Base-by-base conservation (phyloP, 345 rosid genomes). In the Sonneratia caseolaris region DNA sequence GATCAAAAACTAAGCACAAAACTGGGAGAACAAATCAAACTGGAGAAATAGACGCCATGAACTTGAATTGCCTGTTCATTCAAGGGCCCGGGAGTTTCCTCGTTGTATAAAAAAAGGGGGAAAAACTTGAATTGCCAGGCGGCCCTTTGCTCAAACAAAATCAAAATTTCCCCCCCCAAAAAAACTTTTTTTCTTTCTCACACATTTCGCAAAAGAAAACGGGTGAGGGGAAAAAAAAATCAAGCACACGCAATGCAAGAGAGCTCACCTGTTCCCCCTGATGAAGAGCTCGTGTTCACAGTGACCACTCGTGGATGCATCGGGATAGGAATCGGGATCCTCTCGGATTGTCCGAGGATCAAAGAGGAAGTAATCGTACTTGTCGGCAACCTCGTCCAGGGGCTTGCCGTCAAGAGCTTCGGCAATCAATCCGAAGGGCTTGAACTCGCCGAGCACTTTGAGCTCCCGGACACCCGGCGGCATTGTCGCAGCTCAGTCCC, bases 381-480 rank as follows among this genome's bases (percentile, higher is more conserved):
- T 80, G 65, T 86, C 85, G 19, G 78, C n/a, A 12, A 35, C 38
- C 47, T 67, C 68, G 14, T 77, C 87, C 1, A 78, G 81, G 7
- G 86, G 82, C 51, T 89, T 86, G 48, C 88, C 86, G 75, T 91
- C 97, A 12, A 88, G 85, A 70, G 96, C 90, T 78, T 91, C 96
- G 56, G 95, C 96, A 37, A 94, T 79, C 68, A 94, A 76, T 66
- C 97, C 97, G 72, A 87, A 90, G 40, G 98, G 93, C 86, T 89
- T 91, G 85, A 94, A 91, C 86, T 91, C 96, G 77, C 98, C 97
- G 37, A 94, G 88, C 21, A 91, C 86, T 3, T 89, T 82, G 38
- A 94, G 82, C 36, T 84, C 83, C 37, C 96, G 93, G 75, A 84
- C 84, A 56, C 93, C 90, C 16, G 84, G 83, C 67, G 91, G 27